Base-by-base conservation (phyloP, 768 basidiomycete genomes). In the Dendrothele bispora region DNA sequence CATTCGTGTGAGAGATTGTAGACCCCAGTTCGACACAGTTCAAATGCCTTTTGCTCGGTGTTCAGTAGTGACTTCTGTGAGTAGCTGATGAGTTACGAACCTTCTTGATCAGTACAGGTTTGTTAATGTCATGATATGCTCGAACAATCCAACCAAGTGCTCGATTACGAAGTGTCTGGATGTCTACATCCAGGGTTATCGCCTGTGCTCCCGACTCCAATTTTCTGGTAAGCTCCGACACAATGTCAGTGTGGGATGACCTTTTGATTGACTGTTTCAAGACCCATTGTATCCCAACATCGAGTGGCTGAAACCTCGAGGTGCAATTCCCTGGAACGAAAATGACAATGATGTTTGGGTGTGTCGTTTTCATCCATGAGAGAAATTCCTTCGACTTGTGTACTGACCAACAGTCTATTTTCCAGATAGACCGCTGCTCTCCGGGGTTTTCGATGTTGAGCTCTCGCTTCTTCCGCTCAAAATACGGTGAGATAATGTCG, bases 361-460 rank as follows among this genome's bases (percentile, higher is more conserved):
- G 65, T 0, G 52, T 55, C 12, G 39, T 38, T 28, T 50, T 50
- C 58, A 75, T 61, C 68, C 66, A 73, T 0, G 3, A 15, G 3
- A 61, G 50, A 46, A 74, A 74, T 15, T 62, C 62, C 7, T 47
- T 21, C 7, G 64, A 66, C 0, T 63, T 52, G 46, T 75, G 73
- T 14, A 73, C 71, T 0, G 65, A 64, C 64, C 65, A 71, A 27
- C 51, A 43, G 42, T 72, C 66, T 24, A 72, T 67, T 17, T 56
- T 47, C 62, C 62, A 65, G 38, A 70, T 38, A 10, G 37, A 38
- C 11, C 22, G 22, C 37, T 38, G 37, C 22, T 10, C 37, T 10
- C 22, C 37, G 17, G 37, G 10, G 17, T 38, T 21, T 38, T 10
- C 17, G 7, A 60, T 43, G 6, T 40, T 36, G 2, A 61, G 56